These are phyloP conservation scores for Diplodia corticola DNA, from an alignment of 2,329 filamentous ascomycete species.

Conservation along the genomic window DNA sequence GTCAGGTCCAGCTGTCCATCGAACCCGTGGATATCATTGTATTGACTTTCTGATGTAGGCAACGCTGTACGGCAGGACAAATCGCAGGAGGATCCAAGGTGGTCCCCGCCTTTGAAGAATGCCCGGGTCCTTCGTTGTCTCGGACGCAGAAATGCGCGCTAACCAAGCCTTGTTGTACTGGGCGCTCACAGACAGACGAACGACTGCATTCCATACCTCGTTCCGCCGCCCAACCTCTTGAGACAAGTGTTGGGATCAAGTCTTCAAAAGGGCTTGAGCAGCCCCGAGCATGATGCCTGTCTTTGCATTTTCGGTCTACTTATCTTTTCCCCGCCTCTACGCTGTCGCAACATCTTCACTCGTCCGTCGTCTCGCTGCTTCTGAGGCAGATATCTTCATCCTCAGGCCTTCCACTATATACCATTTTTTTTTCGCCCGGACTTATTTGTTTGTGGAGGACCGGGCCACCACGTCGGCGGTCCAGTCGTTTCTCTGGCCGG, in stretches of 20 bases:
- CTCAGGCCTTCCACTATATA: neutral
- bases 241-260: neutral
- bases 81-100: no score
- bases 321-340: neutral
- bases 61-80: neutral
- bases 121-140: neutral
- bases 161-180: neutral
- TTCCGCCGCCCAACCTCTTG: neutral
- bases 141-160: neutral
- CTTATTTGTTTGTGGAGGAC: no score
- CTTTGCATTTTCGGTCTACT: neutral
- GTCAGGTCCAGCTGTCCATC: neutral
- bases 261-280: neutral
- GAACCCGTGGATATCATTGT: neutral
- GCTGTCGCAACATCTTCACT: neutral
- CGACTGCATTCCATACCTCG: neutral
- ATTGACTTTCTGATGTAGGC: no score
- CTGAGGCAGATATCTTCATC: neutral
- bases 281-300: neutral
- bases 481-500: no score
- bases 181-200: neutral
- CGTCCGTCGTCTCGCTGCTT: neutral
- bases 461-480: no score
- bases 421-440: neutral
- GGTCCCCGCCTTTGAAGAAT: no score